These are phyloP conservation scores for Aureobasidium sp. DNA, from an alignment of 2,329 filamentous ascomycete genomes.

Conservation along the genomic window DNA sequence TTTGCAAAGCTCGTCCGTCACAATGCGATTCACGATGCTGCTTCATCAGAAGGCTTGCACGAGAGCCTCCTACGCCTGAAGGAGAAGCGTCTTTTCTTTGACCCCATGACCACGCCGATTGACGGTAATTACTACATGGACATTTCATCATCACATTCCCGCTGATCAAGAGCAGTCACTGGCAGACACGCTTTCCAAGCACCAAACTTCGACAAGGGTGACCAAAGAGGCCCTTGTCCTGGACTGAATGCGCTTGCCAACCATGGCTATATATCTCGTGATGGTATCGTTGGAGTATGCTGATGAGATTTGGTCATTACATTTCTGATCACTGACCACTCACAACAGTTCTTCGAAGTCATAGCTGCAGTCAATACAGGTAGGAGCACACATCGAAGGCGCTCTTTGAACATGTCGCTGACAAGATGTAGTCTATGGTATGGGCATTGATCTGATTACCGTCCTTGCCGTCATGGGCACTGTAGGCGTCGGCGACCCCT, in stretches of 20 bases:
- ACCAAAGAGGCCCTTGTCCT: constrained; percentile 25
- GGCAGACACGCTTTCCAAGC: constrained; percentile 26
- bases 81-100: constrained; percentile 4
- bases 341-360: not conserved
- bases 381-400: not conserved
- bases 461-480: constrained; percentile 28
- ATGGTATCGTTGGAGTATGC: constrained; percentile 16
- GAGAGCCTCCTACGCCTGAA: not conserved
- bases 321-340: too few relatives aligned
- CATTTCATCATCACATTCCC: not conserved
- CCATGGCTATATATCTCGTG: constrained; percentile 22
- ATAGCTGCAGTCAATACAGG: constrained; percentile 3
- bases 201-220: constrained; percentile 19
- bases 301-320: too few relatives aligned
- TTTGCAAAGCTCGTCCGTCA: not conserved
- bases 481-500: constrained; percentile 25
- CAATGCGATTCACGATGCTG: not conserved
- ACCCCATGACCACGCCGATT: constrained; percentile 7
- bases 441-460: constrained; percentile 26
- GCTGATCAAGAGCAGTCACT: constrained; percentile 14
- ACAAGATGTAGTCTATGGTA: constrained; percentile 21
- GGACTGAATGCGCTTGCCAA: constrained; percentile 24
- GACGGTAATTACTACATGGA: not conserved
- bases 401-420: not conserved
- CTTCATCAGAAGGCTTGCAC: not conserved